Conservation (phyloP, 2,329 filamentous ascomycete genomes). For the Pseudogymnoascus sp. region DNA sequence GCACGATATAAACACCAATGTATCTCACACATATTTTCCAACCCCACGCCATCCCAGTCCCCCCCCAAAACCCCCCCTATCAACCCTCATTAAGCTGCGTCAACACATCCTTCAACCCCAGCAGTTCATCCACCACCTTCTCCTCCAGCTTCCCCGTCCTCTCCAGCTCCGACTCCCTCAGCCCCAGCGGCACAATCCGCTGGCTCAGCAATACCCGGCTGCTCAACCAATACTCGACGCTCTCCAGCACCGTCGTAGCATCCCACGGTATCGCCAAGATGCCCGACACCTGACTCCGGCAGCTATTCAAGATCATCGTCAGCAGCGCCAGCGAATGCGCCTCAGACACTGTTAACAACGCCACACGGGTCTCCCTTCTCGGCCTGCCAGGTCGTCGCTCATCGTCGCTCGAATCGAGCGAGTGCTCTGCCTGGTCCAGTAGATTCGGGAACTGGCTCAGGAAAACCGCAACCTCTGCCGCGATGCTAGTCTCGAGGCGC, state of each 20-base stretch:
- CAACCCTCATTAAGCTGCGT: conserved; percentile 7
- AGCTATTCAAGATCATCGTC: conserved; percentile 59
- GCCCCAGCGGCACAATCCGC: conserved; percentile 63
- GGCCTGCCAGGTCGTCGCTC: background rate
- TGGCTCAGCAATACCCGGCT: conserved; percentile 62
- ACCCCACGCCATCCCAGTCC: background rate
- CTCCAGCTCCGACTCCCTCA: conserved; percentile 59
- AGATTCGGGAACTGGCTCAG: conserved; percentile 83
- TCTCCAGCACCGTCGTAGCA: conserved; percentile 61
- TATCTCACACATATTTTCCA: conserved; percentile 6
- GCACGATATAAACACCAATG: conserved; percentile 6
- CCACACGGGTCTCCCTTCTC: conserved; percentile 47
- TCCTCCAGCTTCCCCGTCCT: conserved; percentile 56
- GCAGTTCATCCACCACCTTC: conserved; percentile 63
- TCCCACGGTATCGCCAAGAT: conserved; percentile 77
- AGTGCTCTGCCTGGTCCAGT: conserved; percentile 60
- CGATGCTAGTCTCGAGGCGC: conserved; percentile 71
- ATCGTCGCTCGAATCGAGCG: conserved; percentile 55
- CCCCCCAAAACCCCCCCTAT: background rate
- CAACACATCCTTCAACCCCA: conserved; percentile 24
- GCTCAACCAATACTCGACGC: conserved; percentile 73
- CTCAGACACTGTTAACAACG: conserved; percentile 66
- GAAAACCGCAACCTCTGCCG: conserved; percentile 76
- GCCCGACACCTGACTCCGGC: conserved; percentile 50
- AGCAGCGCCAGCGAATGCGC: conserved; percentile 72